Conservation (phyloP, 176 grass and related monocot species). For the Carex kokanica region DNA sequence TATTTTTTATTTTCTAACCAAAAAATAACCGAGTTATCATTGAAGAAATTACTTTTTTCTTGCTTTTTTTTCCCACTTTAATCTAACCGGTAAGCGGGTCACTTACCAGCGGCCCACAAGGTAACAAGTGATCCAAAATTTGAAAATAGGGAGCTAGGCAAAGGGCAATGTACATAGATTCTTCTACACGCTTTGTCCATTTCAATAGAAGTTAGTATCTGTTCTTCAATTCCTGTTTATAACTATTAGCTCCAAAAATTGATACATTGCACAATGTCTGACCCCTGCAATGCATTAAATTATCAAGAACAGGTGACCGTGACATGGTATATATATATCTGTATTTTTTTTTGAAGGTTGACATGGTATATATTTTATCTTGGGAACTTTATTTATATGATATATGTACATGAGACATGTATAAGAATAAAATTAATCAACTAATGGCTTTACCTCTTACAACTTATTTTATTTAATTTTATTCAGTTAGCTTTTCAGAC, state of each 20-base stretch:
- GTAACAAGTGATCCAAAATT: background rate
- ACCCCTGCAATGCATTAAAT: background rate
- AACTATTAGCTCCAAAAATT: background rate
- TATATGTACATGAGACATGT: background rate
- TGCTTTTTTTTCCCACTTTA: background rate
- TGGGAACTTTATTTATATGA: background rate
- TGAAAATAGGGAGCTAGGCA: conserved; percentile 1
- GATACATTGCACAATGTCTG: background rate
- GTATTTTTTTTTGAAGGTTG: no score
- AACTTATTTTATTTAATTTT: background rate
- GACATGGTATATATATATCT: background rate
- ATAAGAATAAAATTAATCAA: background rate
- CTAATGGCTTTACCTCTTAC: background rate
- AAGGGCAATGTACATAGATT: conserved; percentile 14
- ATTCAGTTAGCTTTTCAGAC: no score
- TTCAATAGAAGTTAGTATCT: conserved; percentile 1
- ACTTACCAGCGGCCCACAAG: background rate
- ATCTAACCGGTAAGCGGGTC: background rate
- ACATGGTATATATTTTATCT: background rate
- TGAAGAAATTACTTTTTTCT: background rate
- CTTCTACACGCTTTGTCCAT: background rate
- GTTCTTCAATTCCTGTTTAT: background rate
- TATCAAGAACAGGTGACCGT: background rate
- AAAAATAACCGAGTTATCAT: background rate
- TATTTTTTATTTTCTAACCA: no score